Evolutionary conservation across 306 rosid genomes (phyloP).

Genomic region (Gleditsia sinensis): DNA sequence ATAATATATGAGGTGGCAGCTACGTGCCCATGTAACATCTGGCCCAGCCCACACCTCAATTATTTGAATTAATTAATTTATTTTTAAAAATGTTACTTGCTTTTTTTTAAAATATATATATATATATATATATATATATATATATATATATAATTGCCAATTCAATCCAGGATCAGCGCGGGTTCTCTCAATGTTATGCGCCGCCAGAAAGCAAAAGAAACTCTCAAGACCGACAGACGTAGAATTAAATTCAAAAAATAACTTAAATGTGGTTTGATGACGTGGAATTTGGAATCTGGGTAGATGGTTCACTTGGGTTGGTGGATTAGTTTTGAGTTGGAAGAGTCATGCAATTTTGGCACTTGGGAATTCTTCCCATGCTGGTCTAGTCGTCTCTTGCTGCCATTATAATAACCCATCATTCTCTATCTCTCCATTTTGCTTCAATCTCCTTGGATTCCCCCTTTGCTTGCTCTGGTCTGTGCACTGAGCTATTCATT

Average conservation of each 20-base stretch:
- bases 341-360: neutral
- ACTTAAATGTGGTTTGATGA: no score
- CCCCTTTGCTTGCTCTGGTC: slow-evolving; percentile 41
- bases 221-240: no score
- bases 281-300: neutral
- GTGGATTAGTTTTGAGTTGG: neutral
- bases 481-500: slow-evolving; percentile 13
- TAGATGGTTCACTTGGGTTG: neutral
- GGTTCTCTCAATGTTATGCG: neutral
- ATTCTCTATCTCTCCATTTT: slow-evolving; percentile 16
- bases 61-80: no score
- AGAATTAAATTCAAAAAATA: no score
- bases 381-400: neutral
- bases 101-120: no score
- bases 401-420: neutral
- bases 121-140: no score
- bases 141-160: no score
- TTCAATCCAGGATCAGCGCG: neutral
- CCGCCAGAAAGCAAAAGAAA: neutral
- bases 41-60: no score
- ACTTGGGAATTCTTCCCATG: neutral
- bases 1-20: no score
- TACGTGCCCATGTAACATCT: no score
- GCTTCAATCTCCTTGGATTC: neutral
- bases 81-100: no score